Evolutionary conservation across 83 land plant genomes (phyloP), one percentile per base, ranked within the genome.

Genomic region (Thuja plicata): DNA sequence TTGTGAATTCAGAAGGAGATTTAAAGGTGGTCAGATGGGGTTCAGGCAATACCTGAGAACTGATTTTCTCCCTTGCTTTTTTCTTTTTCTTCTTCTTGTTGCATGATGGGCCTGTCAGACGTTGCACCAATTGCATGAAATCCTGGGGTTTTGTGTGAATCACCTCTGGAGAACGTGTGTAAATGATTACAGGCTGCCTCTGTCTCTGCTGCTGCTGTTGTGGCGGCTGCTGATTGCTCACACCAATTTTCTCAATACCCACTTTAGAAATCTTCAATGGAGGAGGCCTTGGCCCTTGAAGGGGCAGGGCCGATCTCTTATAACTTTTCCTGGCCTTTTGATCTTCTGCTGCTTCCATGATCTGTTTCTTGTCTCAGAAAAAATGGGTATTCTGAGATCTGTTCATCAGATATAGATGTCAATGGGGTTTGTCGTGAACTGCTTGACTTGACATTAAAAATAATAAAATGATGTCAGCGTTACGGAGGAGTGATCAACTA

Each of bases 261-360:
- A 4, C 79, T 46, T 87, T 87, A 35, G 27, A 12, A 0, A 90
- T 45, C 41, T 57, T 87, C 35, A 90, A 55, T 46, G 89, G 91
- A 0, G 52, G 46, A 7, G 91, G 91, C 34, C 89, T 90, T 62
- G 84, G 88, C 15, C 91, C 91, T 52, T 87, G 89, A 80, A 90
- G 45, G 4, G 45, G 45, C 45, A 43, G 34, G 7, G 11, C 79
- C 38, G 70, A 54, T 21, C 74, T 21, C 60, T 78, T 86, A 45
- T 62, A 11, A 3, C 30, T 76, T 8, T 76, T 35, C 40, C 13
- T 8, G 16, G 30, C n/a, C 48, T 83, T n/a, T 45, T 27, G 17
- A 2, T 24, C 40, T 13, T 13, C 16, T 76, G 15, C 79, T 13
- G 79, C 0, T 11, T 76, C 79, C 15, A 3, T 76, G 16, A 24